Conservation (phyloP, 129 eudicot species). For the Glebionis coronaria region DNA sequence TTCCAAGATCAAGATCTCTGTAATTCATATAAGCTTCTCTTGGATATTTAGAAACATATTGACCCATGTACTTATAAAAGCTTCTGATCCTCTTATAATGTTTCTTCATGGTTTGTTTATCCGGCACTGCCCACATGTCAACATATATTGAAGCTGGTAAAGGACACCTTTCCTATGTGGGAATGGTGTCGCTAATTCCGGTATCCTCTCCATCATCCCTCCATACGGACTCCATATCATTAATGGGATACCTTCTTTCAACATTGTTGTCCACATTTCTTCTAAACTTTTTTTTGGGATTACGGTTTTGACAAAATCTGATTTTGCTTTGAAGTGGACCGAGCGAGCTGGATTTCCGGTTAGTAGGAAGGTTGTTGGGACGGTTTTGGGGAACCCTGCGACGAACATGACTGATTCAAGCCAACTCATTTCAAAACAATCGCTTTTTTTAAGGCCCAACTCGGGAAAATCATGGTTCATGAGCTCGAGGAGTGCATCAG, state of each 20-base stretch:
- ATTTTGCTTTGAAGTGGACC: constrained; percentile 42
- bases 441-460: not conserved
- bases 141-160: constrained; percentile 3
- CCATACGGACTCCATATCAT: not conserved
- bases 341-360: not conserved
- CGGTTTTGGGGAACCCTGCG: not conserved
- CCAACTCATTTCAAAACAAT: constrained; percentile 54
- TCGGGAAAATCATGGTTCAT: constrained; percentile 29
- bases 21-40: not conserved
- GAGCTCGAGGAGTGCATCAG: not conserved
- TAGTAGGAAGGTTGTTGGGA: no score
- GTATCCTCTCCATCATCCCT: not conserved
- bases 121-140: not conserved
- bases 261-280: no score
- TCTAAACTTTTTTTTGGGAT: not conserved
- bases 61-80: not conserved
- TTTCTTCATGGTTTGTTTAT: not conserved
- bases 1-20: no score
- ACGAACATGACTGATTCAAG: constrained; percentile 37
- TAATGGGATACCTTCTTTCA: not conserved
- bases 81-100: not conserved
- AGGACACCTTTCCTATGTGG: not conserved
- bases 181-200: not conserved
- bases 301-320: not conserved
- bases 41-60: constrained; percentile 1